These are phyloP conservation scores for Yamadazyma dendronema DNA, from an alignment of 1,139 yeast species.

Conservation along the genomic window DNA sequence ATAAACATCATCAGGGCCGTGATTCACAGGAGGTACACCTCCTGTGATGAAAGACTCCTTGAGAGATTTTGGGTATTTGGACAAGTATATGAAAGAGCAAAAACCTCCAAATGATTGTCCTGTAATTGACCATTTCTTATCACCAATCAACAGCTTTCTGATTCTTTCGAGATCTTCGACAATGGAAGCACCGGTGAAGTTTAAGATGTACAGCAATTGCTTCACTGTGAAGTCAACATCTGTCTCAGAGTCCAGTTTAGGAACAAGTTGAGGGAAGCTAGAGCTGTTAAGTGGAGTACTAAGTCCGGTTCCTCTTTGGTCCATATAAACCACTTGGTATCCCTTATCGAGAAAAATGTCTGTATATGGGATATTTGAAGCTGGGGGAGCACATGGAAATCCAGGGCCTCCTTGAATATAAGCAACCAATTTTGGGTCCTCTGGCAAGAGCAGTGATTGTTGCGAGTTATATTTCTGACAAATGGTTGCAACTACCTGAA, in stretches of 20 bases:
- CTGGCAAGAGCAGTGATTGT: slow-evolving; percentile 21
- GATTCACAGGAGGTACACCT: slow-evolving; percentile 54
- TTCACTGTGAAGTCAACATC: slow-evolving; percentile 17
- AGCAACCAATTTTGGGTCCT: slow-evolving; percentile 32
- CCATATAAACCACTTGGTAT: slow-evolving; percentile 48
- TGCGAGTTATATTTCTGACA: slow-evolving; percentile 29
- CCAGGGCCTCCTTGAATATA: slow-evolving; percentile 65
- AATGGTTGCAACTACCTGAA: slow-evolving; percentile 33
- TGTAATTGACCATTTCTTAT: slow-evolving; percentile 45
- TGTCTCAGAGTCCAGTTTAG: slow-evolving; percentile 17
- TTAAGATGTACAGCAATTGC: slow-evolving; percentile 37
- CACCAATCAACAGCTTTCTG: slow-evolving; percentile 34
- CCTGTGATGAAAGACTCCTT: slow-evolving; percentile 49
- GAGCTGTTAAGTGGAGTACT: slow-evolving; percentile 44
- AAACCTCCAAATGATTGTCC: slow-evolving; percentile 65
- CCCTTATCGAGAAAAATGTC: slow-evolving; percentile 41
- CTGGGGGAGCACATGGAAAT: slow-evolving; percentile 42
- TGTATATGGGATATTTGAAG: slow-evolving; percentile 31
- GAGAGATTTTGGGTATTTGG: slow-evolving; percentile 40
- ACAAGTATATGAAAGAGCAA: slow-evolving; percentile 48
- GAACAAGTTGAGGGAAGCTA: slow-evolving; percentile 22
- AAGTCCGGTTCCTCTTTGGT: slow-evolving; percentile 60
- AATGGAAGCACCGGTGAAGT: slow-evolving; percentile 53
- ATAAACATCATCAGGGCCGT: slow-evolving; percentile 46
- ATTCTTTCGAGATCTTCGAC: slow-evolving; percentile 50